phyloP scores from a whole-genome alignment of 2,329 filamentous ascomycete species.

The Berkeleyomyces rouxiae region DNA sequence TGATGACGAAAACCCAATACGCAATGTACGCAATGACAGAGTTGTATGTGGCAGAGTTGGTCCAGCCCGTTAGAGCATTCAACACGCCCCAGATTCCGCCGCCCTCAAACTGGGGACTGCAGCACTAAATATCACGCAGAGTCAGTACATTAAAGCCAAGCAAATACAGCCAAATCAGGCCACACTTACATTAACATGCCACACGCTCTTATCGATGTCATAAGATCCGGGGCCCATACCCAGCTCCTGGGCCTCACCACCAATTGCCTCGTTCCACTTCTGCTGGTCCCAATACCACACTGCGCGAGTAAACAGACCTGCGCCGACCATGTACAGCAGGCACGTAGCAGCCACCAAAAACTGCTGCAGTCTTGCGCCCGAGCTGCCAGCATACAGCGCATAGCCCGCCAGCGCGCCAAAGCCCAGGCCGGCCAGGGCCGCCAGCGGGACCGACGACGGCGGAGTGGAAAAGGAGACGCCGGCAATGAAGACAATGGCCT shows the following conservation, averaged over 20 bases:
- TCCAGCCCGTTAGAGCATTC: slow-evolving; percentile 74
- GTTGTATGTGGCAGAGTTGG: slow-evolving; percentile 74
- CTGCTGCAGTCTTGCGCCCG: slow-evolving; percentile 37
- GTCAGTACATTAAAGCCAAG: slow-evolving; percentile 1
- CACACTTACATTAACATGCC: slow-evolving; percentile 63
- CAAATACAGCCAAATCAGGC: neutral
- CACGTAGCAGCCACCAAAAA: slow-evolving; percentile 74
- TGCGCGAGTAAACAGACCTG: slow-evolving; percentile 61
- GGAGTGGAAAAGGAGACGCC: slow-evolving; percentile 66
- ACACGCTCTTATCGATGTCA: slow-evolving; percentile 60
- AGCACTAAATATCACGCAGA: slow-evolving; percentile 39
- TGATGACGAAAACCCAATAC: slow-evolving; percentile 63
- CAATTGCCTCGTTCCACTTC: slow-evolving; percentile 48
- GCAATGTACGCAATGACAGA: slow-evolving; percentile 76
- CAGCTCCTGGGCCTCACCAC: slow-evolving; percentile 36
- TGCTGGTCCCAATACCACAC: slow-evolving; percentile 62
- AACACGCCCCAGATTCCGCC: slow-evolving; percentile 75
- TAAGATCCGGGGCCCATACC: slow-evolving; percentile 55
- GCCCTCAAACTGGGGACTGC: slow-evolving; percentile 54
- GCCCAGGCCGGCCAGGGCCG: slow-evolving; percentile 54
- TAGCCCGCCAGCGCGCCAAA: slow-evolving; percentile 54
- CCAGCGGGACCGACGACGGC: slow-evolving; percentile 59
- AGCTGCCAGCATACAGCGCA: slow-evolving; percentile 50
- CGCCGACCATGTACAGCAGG: slow-evolving; percentile 68
- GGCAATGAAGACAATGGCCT: slow-evolving; percentile 72